A percentile compares a stretch with the other conserved stretches of the same genome.
These are phyloP conservation scores for Boletus tylopilopsis DNA, from an alignment of 768 basidiomycete genomes.

Conservation along the genomic window DNA sequence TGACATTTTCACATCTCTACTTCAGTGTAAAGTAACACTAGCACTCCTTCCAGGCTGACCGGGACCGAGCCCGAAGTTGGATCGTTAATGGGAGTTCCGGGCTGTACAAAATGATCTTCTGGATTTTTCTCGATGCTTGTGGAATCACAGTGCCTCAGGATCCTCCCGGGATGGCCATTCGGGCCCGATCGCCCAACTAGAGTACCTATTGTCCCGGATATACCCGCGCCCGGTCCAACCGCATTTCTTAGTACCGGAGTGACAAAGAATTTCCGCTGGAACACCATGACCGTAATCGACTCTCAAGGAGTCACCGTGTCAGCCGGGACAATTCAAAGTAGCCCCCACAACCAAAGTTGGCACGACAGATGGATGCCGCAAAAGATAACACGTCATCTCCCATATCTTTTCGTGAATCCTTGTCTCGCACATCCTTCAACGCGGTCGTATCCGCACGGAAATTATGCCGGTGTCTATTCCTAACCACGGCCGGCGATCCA, in stretches of 20 bases:
- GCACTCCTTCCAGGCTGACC: no score
- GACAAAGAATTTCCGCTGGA: not conserved
- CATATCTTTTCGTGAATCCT: not conserved
- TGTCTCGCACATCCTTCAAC: not conserved
- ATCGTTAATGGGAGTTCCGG: no score
- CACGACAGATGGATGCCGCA: no score
- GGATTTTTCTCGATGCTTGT: no score
- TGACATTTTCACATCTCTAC: not conserved
- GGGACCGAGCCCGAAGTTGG: no score
- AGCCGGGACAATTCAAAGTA: no score
- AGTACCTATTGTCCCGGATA: conserved; percentile 11
- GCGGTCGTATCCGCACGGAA: not conserved
- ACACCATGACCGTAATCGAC: not conserved
- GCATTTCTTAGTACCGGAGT: not conserved
- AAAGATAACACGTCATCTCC: not conserved
- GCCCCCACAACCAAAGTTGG: no score
- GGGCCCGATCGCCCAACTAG: no score
- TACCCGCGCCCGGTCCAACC: conserved; percentile 1
- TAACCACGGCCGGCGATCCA: no score
- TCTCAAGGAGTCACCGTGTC: not conserved
- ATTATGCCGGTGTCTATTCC: not conserved
- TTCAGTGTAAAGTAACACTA: no score
- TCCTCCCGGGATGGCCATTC: not conserved
- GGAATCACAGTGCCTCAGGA: not conserved
- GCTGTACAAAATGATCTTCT: no score